A percentile compares a stretch with the other conserved stretches of the same genome.
Conservation (phyloP, 805 yeast species). For the Metschnikowia bowlesiae region DNA sequence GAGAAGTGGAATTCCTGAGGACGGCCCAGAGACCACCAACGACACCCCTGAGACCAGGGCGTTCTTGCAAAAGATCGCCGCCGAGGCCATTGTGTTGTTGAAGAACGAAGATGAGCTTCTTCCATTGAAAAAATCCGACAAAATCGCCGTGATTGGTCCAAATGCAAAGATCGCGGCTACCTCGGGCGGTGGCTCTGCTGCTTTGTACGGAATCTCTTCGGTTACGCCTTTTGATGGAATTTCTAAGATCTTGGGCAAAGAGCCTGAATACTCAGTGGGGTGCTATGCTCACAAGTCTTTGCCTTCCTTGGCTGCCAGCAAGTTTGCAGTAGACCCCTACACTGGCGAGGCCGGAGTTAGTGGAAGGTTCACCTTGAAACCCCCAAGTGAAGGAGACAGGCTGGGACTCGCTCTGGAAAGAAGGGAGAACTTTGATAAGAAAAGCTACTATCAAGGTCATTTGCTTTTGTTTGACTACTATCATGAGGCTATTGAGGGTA, state of each 20-base stretch:
- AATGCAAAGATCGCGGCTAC: slow-evolving; percentile 47
- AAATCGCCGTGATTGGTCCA: slow-evolving; percentile 55
- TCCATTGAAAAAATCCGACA: slow-evolving; percentile 43
- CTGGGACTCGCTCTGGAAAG: slow-evolving; percentile 13
- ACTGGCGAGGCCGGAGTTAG: slow-evolving; percentile 26
- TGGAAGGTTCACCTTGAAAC: slow-evolving; percentile 23
- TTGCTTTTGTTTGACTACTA: slow-evolving; percentile 18
- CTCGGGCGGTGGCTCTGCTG: slow-evolving; percentile 64
- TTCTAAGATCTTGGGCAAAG: slow-evolving; percentile 23
- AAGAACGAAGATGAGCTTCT: slow-evolving; percentile 46
- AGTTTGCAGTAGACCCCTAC: slow-evolving; percentile 16
- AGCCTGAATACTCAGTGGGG: slow-evolving; percentile 28
- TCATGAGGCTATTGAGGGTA: slow-evolving; percentile 2
- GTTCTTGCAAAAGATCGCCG: slow-evolving; percentile 19
- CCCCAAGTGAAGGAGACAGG: slow-evolving; percentile 11
- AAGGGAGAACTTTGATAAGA: slow-evolving; percentile 22
- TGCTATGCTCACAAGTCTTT: slow-evolving; percentile 28
- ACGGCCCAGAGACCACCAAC: slow-evolving; percentile 21
- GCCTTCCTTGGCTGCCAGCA: slow-evolving; percentile 26
- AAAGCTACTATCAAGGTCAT: slow-evolving; percentile 13
- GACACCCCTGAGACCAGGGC: slow-evolving; percentile 24
- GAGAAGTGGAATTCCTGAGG: slow-evolving; percentile 19
- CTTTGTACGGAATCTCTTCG: slow-evolving; percentile 44
- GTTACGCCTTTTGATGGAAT: slow-evolving; percentile 49
- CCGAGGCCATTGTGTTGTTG: slow-evolving; percentile 52